phyloP scores from a whole-genome alignment of 2,329 filamentous ascomycete genomes.

The Fusarium haematococcum region DNA sequence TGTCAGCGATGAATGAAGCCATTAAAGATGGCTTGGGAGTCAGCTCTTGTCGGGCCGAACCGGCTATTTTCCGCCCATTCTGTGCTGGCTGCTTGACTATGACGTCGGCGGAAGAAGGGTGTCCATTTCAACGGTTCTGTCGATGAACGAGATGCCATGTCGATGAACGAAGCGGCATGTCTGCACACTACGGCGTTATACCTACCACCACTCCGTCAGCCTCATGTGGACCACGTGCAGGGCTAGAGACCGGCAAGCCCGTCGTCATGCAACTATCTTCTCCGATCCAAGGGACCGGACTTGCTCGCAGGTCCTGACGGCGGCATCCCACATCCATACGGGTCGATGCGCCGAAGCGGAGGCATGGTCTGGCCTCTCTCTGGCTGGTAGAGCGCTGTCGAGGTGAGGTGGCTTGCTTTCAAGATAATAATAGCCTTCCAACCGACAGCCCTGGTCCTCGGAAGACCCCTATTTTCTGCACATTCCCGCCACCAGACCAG shows the following conservation, averaged over 20 bases:
- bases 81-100: neutral
- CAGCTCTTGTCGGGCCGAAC: neutral
- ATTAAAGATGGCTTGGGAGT: neutral
- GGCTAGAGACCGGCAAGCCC: conserved; percentile 12
- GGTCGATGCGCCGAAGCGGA: conserved; percentile 15
- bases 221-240: conserved; percentile 23
- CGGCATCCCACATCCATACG: conserved; percentile 6
- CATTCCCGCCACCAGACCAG: conserved; percentile 6
- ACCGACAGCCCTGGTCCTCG: neutral
- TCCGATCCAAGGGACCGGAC: conserved; percentile 7
- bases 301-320: conserved; percentile 5
- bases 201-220: conserved; percentile 8
- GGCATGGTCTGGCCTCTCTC: neutral
- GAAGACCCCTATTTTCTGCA: conserved; percentile 11
- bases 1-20: neutral
- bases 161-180: no score
- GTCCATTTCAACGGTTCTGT: neutral
- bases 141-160: no score
- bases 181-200: neutral
- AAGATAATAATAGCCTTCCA: conserved; percentile 30
- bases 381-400: neutral
- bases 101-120: conserved; percentile 8
- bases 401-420: neutral
- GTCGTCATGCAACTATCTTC: conserved; percentile 3
- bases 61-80: neutral